These are phyloP conservation scores for Leptographium flavum DNA, from an alignment of 2,329 filamentous ascomycete genomes.

Conservation along the genomic window DNA sequence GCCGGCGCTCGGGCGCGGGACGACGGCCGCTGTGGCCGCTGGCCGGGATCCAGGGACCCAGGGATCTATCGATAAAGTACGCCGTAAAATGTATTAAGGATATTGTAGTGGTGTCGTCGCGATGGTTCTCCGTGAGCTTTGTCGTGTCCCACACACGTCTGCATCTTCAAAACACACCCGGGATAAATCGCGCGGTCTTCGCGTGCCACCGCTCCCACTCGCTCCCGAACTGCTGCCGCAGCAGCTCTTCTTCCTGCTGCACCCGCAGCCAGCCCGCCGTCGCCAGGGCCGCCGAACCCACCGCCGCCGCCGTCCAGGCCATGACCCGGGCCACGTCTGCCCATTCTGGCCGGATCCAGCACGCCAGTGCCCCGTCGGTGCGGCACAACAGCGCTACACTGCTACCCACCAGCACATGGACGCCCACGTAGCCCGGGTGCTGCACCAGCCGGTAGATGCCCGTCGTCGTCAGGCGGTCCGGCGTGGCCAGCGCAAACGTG, in stretches of 20 bases:
- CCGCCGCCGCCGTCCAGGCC: not conserved
- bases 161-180: not conserved
- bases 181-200: slow-evolving; percentile 1
- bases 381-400: not conserved
- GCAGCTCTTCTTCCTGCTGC: slow-evolving; percentile 1
- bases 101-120: no score
- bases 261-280: not conserved
- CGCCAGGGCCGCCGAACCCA: not conserved
- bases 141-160: no score
- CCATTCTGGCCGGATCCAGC: not conserved
- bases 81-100: no score
- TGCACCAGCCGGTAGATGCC: slow-evolving; percentile 2
- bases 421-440: slow-evolving; percentile 1
- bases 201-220: slow-evolving; percentile 3
- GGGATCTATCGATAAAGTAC: no score
- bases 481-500: slow-evolving; percentile 1
- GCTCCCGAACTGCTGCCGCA: not conserved
- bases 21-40: no score
- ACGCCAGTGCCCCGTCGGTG: slow-evolving; percentile 1
- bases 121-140: no score
- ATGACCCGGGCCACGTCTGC: no score
- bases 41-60: no score
- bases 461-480: not conserved
- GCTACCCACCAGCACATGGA: not conserved
- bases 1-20: no score